Evolutionary conservation across 1,139 yeast genomes (phyloP), one percentile per base, ranked within the genome.

Genomic region (Suhomyces terraborum): DNA sequence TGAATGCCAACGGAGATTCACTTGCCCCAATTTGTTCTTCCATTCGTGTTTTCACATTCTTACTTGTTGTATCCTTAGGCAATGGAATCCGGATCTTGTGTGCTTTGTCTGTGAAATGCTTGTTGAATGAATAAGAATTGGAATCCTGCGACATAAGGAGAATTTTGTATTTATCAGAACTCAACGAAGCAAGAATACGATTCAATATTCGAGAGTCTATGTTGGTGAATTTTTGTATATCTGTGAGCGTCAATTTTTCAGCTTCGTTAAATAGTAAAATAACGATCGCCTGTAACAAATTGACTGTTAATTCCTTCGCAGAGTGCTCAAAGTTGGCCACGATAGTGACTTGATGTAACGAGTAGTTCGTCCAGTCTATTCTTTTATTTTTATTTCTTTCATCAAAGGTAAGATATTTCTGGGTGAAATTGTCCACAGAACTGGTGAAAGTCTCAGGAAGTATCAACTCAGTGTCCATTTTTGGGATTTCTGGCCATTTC

Each of bases 401-500:
- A 22, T 45, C 41, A 7, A 48, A 36, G n/a, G 26, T 32, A 16
- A 42, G 43, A 21, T 51, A 53, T n/a, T 44, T 39, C 5, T 38
- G 34, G 2, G 44, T 35, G 32, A 52, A 53, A 12, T 42, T 43
- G 24, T 45, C 50, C 33, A 53, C 32, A 8, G 43, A 10, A 4
- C 32, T n/a, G 4, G 47, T 10, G 17, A 50, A 45, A 8, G 32
- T 29, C 2, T 32, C 13, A 4, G 54, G 54, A 17, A 52, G 36
- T 3, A 31, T 24, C 1, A 54, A 32, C 6, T 54, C 55, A 1
- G 49, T 35, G 13, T 57, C 62, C 23, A 46, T 52, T 18, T 58
- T 58, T 2, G 77, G 75, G 8, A 70, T 59, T 26, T 66, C 75
- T 0, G 77, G 75, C 78, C 78, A 73, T 36, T 58, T 51, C 26